Percentiles rank a stretch among this genome's conserved stretches.
Conservation (phyloP, 345 rosid genomes). For the Fremontodendron californicum region DNA sequence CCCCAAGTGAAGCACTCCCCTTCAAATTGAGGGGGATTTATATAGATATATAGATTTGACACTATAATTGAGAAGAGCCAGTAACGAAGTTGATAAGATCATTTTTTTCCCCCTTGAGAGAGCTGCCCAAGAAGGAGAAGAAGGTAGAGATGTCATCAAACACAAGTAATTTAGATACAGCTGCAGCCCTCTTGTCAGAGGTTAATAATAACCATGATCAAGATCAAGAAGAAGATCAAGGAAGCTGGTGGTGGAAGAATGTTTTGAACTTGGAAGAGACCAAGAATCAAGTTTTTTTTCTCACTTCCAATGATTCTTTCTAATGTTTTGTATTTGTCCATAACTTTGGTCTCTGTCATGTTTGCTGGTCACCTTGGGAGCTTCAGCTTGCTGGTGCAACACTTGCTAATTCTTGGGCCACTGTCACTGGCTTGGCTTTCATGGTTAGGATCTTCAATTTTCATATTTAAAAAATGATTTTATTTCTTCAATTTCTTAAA, state of each 20-base stretch:
- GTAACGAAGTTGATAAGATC: not conserved
- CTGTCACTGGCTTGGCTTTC: slow-evolving; percentile 74
- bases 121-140: not conserved
- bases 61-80: too few relatives aligned
- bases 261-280: slow-evolving; percentile 37
- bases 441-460: slow-evolving; percentile 41
- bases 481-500: not conserved
- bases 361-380: slow-evolving; percentile 66
- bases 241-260: slow-evolving; percentile 23
- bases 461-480: not conserved
- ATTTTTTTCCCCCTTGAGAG: not conserved
- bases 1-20: too few relatives aligned
- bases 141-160: not conserved
- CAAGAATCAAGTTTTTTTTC: slow-evolving; percentile 52
- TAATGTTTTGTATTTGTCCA: slow-evolving; percentile 45
- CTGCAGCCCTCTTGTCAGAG: not conserved
- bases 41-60: too few relatives aligned
- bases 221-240: too few relatives aligned
- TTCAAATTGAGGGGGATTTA: too few relatives aligned
- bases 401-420: slow-evolving; percentile 81
- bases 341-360: slow-evolving; percentile 71
- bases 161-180: not conserved
- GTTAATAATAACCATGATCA: not conserved
- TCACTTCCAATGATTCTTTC: slow-evolving; percentile 69
- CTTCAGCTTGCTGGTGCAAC: slow-evolving; percentile 81